Evolutionary conservation across 2,329 filamentous ascomycete genomes (phyloP).

Genomic region (Alternaria triticina): DNA sequence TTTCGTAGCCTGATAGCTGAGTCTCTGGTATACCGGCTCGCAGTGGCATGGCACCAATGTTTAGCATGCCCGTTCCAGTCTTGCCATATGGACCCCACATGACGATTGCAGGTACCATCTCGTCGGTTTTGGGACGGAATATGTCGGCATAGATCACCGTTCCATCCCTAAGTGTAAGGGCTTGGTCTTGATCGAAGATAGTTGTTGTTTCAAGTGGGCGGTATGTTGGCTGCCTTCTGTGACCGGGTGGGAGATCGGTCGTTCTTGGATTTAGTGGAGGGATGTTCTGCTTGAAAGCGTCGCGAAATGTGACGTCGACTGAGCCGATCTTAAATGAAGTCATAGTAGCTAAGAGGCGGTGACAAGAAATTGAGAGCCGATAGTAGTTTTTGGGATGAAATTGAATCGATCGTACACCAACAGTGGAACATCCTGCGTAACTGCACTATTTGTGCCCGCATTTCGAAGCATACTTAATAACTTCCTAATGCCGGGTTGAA

Average conservation of each 20-base stretch:
- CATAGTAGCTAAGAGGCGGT: background rate
- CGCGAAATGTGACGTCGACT: background rate
- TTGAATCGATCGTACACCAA: background rate
- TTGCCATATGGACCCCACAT: constrained; percentile 55
- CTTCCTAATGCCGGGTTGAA: background rate
- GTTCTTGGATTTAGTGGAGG: background rate
- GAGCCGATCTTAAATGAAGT: background rate
- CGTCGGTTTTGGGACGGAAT: constrained; percentile 21
- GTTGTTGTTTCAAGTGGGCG: background rate
- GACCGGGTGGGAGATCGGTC: background rate
- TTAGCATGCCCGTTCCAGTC: constrained; percentile 15
- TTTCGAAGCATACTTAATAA: background rate
- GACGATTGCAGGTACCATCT: constrained; percentile 51
- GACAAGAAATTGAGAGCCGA: background rate
- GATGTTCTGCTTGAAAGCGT: background rate
- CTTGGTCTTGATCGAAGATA: background rate
- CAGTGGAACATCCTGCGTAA: background rate
- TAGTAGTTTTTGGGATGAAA: background rate
- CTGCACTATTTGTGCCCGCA: background rate
- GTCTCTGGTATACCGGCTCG: background rate
- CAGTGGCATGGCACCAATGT: background rate
- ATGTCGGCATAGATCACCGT: constrained; percentile 4
- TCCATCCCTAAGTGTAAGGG: constrained; percentile 5
- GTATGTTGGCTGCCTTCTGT: background rate
- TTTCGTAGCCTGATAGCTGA: constrained; percentile 33